Conservation (phyloP, 495 filamentous ascomycete species). For the Emericellopsis terricola region DNA sequence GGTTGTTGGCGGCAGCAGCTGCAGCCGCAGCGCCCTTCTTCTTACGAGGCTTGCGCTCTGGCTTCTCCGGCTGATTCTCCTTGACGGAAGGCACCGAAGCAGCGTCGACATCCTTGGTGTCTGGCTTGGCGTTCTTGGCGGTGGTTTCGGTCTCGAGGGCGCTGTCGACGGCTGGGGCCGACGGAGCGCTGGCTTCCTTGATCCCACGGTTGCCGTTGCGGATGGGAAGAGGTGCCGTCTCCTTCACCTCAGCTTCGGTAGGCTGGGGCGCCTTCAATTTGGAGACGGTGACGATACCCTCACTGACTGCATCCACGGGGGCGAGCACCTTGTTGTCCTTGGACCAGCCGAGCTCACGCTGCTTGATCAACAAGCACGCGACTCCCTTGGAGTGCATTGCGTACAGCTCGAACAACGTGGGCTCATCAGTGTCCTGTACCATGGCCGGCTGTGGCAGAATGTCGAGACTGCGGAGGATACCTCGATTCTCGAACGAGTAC, state of each 20-base stretch:
- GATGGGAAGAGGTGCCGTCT: conserved; percentile 10
- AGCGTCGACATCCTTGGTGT: conserved; percentile 24
- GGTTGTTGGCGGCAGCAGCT: conserved; percentile 11
- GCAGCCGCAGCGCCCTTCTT: too few relatives aligned
- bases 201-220: conserved; percentile 17
- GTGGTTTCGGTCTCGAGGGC: conserved; percentile 6
- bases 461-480: conserved; percentile 74
- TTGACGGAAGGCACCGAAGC: conserved; percentile 14
- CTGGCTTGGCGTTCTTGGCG: conserved; percentile 13
- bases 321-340: conserved; percentile 67
- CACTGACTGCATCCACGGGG: conserved; percentile 53
- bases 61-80: conserved; percentile 12
- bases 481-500: conserved; percentile 79
- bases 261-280: conserved; percentile 22
- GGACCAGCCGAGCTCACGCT: conserved; percentile 78
- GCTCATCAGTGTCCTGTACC: conserved; percentile 34
- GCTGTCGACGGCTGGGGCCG: conserved; percentile 7
- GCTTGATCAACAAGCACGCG: conserved; percentile 65
- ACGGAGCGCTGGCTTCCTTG: conserved; percentile 17
- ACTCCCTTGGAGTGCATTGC: conserved; percentile 95
- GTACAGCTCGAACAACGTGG: conserved; percentile 77
- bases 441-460: conserved; percentile 47
- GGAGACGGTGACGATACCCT: conserved; percentile 33
- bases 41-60: conserved; percentile 27
- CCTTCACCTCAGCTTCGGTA: conserved; percentile 8